phyloP scores from a whole-genome alignment of 306 rosid genomes.

The Pterocarpus santalinus region DNA sequence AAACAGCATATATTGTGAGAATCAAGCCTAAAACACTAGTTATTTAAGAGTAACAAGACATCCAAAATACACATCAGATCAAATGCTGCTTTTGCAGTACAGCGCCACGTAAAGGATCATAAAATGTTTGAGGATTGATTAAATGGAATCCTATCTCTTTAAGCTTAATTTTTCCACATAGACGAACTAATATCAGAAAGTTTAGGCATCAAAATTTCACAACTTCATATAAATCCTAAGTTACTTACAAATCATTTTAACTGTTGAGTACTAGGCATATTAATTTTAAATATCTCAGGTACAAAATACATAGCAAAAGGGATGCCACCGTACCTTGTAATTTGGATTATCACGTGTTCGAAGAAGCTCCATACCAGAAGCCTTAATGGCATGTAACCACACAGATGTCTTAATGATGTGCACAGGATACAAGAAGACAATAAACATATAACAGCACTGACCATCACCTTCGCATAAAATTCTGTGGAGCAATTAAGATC shows the following conservation, averaged over 20 bases:
- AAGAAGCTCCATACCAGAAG: slow-evolving; percentile 98
- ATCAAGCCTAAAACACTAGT: slow-evolving; percentile 10
- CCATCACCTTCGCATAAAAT: slow-evolving; percentile 88
- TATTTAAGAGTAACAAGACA: background rate
- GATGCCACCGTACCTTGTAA: slow-evolving; percentile 70
- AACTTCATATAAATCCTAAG: slow-evolving; percentile 16
- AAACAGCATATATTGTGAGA: slow-evolving; percentile 29
- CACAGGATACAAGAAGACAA: slow-evolving; percentile 7
- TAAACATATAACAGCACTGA: slow-evolving; percentile 26
- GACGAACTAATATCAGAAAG: slow-evolving; percentile 19
- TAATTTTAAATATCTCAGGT: slow-evolving; percentile 20
- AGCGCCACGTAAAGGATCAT: background rate
- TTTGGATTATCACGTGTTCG: slow-evolving; percentile 90
- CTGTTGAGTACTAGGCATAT: slow-evolving; percentile 13
- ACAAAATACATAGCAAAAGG: slow-evolving; percentile 25
- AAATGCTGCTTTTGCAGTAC: slow-evolving; percentile 17
- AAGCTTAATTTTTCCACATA: slow-evolving; percentile 20
- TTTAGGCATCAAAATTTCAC: slow-evolving; percentile 28
- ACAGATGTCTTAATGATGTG: slow-evolving; percentile 32
- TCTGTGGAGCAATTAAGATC: slow-evolving; percentile 91
- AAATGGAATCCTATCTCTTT: slow-evolving; percentile 19
- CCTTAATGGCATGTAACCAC: slow-evolving; percentile 58
- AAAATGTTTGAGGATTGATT: slow-evolving; percentile 20
- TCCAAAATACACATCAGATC: background rate
- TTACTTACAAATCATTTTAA: slow-evolving; percentile 6